Evolutionary conservation across 2,329 filamentous ascomycete genomes (phyloP), one percentile per base, ranked within the genome.

Genomic region (Sporothrix brunneoviolacea): DNA sequence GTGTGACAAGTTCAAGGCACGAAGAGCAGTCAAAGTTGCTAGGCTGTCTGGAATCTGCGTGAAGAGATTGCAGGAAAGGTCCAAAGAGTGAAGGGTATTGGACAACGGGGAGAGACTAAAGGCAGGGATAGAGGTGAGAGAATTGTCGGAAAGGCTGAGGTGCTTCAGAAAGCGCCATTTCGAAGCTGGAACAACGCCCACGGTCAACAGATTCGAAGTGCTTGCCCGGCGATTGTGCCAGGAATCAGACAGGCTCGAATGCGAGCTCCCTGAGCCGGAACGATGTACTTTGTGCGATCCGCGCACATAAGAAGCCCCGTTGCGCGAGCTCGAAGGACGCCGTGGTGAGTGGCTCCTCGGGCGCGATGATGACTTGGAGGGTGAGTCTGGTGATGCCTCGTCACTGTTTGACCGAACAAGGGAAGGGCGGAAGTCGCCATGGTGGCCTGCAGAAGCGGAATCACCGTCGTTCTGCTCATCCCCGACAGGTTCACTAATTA

Each of bases 111-210:
- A 75, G 55, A 98, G 75, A 63, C 91, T 89, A 43, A 81, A 71
- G 4, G 83, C 78, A 36, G 85, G 79, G 56, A 98, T 83, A 5
- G 83, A 82, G 8, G 89, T 95, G 56, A 98, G 75, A 8, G 86
- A 84, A 67, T 97, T 98, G 64, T 97, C 93, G 6, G 91, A 84
- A 47, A 98, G 73, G 64, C 91, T 93, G 37, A 98, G 76, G 68
- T 97, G 91, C 63, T 88, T 85, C 61, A 98, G 70, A 67, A 97
- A 95, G 51, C 91, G 83, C 93, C 93, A 98, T 68, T 97, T 97
- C 1, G 85, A 87, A 1, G 87, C 71, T 37, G 91, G 89, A 15
- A 97, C 74, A 53, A 84, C 76, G 35, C 84, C 83, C 63, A 83
- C 75, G 13, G 79, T 74, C 44, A 91, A 70, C 1, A 95, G 74